These are phyloP conservation scores for Jaapia argillacea DNA, from an alignment of 768 basidiomycete genomes.

Conservation along the genomic window DNA sequence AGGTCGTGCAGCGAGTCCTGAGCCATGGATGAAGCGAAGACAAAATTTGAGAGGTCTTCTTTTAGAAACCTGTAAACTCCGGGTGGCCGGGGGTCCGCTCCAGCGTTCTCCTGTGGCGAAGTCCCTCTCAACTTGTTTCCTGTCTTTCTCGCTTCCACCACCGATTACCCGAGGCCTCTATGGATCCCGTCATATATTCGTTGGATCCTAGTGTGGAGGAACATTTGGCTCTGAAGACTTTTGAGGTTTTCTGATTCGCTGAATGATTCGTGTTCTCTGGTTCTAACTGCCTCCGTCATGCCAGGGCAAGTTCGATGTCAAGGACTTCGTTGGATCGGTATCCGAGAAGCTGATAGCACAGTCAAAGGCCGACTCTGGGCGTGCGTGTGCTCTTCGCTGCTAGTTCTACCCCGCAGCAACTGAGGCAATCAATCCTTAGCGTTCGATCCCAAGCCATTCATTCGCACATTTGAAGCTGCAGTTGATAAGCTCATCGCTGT, in stretches of 20 bases:
- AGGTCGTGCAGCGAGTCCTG: constrained; percentile 30
- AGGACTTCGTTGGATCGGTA: constrained; percentile 77
- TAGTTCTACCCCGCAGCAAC: background rate
- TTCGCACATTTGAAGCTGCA: constrained; percentile 83
- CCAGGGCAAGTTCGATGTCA: constrained; percentile 85
- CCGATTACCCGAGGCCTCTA: too few species aligned
- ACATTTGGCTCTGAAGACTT: constrained; percentile 41
- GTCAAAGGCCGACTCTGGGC: constrained; percentile 77
- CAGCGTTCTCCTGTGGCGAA: too few species aligned
- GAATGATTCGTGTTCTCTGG: constrained; percentile 2
- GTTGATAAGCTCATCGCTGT: constrained; percentile 83
- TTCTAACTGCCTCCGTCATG: constrained; percentile 4
- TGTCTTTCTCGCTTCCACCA: too few species aligned
- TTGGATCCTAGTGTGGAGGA: constrained; percentile 23
- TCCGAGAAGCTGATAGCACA: constrained; percentile 84
- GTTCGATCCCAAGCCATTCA: constrained; percentile 92
- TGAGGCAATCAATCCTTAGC: constrained; percentile 31
- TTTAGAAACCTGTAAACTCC: too few species aligned
- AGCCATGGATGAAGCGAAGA: too few species aligned
- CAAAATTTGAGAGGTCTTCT: too few species aligned
- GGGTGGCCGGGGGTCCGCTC: too few species aligned
- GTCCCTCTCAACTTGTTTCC: too few species aligned
- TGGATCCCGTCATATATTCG: too few species aligned
- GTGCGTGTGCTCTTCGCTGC: constrained; percentile 35
- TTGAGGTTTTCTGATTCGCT: constrained; percentile 32